Evolutionary conservation across 164 flowering plant genomes (phyloP), one percentile per base, ranked within the genome.

Genomic region (Tinospora cordifolia): DNA sequence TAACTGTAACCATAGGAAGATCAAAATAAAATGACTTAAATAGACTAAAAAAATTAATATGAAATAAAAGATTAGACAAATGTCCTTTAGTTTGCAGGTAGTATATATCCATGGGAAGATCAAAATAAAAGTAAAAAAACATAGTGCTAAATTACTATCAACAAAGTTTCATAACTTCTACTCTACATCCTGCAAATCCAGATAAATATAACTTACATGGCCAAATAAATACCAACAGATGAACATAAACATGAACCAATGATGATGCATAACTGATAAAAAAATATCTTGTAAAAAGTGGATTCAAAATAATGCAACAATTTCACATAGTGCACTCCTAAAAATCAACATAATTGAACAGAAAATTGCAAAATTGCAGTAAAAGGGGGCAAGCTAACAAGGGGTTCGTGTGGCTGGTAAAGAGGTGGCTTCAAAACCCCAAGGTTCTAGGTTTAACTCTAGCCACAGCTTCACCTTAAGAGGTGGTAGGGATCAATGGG

Each of bases 1-100:
- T 94, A 74, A 88, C 97, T 92, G 83, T 82, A 82, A 72, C 57
- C 69, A 85, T 19, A 65, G 62, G 47, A 40, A 70, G 59, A 58
- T 57, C 59, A n/a, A 57, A 66, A 65, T 26, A 25, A 44, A 8
- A 51, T 49, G 59, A 47, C 22, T 46, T 14, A 25, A 47, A 41
- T 36, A 54, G 1, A 59, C 59, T 49, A 11, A 44, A 15, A 25
- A 34, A 41, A 44, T n/a, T n/a, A 13, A 49, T 6, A 13, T 6
- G 34, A 74, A 62, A n/a, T 30, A 19, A 6, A 25, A 9, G 40
- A 60, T 41, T 27, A 19, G 9, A 70, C 30, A 21, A 27, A 8
- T 14, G 17, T 26, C 60, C 67, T 25, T 63, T 63, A 17, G 5
- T 51, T 8, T 63, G 46, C 62, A 58, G 60, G 24, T 12, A 17